Evolutionary conservation across 1,284 basidiomycete species (phyloP).

Genomic region (Boletus semigastroideus): DNA sequence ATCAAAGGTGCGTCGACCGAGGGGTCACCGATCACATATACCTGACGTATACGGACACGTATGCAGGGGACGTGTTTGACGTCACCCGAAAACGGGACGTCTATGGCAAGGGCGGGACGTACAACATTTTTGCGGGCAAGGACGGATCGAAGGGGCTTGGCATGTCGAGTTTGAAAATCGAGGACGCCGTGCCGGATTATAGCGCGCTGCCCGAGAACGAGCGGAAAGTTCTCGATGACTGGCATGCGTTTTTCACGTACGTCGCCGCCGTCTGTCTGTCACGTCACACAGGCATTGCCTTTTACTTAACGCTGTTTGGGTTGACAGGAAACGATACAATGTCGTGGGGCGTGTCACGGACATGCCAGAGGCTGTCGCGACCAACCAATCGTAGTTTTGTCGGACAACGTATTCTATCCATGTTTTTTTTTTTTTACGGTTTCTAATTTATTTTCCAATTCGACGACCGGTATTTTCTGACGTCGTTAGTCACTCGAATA

Average conservation of each 20-base stretch:
- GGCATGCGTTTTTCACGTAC: slow-evolving; percentile 79
- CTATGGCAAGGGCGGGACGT: slow-evolving; percentile 73
- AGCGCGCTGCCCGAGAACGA: slow-evolving; percentile 75
- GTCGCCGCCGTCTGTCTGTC: slow-evolving; percentile 26
- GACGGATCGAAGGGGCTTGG: slow-evolving; percentile 86
- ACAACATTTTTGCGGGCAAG: slow-evolving; percentile 83
- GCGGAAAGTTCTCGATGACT: slow-evolving; percentile 85
- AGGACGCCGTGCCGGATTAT: slow-evolving; percentile 91
- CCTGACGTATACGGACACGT: neutral
- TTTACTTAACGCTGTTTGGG: neutral
- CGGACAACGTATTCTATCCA: no score
- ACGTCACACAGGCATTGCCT: no score
- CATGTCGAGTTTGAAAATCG: slow-evolving; percentile 82
- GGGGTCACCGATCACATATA: neutral
- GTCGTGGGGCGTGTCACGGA: slow-evolving; percentile 70
- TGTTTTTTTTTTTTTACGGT: no score
- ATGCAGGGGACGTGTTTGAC: slow-evolving; percentile 75
- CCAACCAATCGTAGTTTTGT: no score
- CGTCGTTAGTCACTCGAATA: no score
- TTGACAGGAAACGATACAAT: slow-evolving; percentile 74
- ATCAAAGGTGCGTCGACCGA: slow-evolving; percentile 73
- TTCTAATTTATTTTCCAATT: no score
- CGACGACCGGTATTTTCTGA: no score
- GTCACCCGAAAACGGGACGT: slow-evolving; percentile 80
- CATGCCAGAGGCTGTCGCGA: slow-evolving; percentile 36